Evolutionary conservation across 2,329 filamentous ascomycete genomes (phyloP).

Genomic region (Aspergillus fructus): DNA sequence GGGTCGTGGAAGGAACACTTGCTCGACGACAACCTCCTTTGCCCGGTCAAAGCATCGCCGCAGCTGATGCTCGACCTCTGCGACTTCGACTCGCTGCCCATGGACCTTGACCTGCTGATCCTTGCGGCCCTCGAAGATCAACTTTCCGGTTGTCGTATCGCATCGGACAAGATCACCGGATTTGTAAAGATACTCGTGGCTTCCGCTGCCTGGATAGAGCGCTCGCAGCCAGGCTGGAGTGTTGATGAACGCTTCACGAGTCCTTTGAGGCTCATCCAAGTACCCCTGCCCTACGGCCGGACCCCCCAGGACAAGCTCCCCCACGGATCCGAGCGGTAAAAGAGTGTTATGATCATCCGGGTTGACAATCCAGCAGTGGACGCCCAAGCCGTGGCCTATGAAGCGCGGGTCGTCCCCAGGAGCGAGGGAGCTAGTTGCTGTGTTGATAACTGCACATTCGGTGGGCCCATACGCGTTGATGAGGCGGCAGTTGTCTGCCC

Average conservation of each 20-base stretch:
- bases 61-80: constrained; percentile 14
- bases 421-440: background rate
- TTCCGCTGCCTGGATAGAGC: background rate
- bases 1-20: background rate
- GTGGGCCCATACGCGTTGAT: background rate
- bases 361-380: background rate
- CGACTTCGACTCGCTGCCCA: constrained; percentile 23
- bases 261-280: constrained; percentile 43
- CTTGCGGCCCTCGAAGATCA: background rate
- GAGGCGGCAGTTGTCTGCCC: background rate
- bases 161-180: background rate
- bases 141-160: background rate
- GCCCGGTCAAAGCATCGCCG: background rate
- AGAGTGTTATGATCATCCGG: background rate
- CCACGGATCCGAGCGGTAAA: background rate
- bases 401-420: background rate
- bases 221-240: background rate
- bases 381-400: background rate
- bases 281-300: background rate
- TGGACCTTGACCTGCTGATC: constrained; percentile 22
- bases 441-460: background rate
- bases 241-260: constrained; percentile 52
- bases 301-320: background rate
- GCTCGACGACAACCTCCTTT: background rate
- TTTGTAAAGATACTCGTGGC: background rate